Percentiles rank a stretch among this genome's conserved stretches.
These are phyloP conservation scores for Epichloe coenophiala DNA, from an alignment of 2,329 filamentous ascomycete species.

Conservation along the genomic window DNA sequence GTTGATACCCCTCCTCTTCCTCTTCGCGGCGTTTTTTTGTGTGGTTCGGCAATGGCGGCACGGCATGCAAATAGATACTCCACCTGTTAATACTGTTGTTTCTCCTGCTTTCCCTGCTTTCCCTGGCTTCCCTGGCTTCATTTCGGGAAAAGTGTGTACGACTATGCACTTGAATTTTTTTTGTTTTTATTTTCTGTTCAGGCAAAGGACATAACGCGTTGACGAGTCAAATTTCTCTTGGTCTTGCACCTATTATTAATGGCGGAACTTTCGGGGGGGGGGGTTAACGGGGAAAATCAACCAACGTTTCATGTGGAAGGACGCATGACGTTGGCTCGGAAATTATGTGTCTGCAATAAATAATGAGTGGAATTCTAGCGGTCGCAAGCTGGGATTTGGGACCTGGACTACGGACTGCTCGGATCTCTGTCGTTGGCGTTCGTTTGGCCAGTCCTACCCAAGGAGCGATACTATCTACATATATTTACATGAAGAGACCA, in stretches of 20 bases:
- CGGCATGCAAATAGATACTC: slow-evolving; percentile 3
- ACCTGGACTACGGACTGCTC: too few relatives aligned
- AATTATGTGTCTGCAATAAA: background rate
- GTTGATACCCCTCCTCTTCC: background rate
- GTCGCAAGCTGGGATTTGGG: background rate
- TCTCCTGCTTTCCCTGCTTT: background rate
- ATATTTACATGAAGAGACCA: too few relatives aligned
- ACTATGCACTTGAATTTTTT: background rate
- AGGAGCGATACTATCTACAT: too few relatives aligned
- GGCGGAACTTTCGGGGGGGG: background rate
- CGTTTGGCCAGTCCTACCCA: too few relatives aligned
- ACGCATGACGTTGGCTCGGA: background rate
- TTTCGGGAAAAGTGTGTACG: slow-evolving; percentile 1
- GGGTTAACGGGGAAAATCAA: background rate
- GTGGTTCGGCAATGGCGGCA: background rate
- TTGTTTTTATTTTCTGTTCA: background rate
- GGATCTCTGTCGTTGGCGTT: too few relatives aligned
- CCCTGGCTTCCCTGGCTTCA: background rate
- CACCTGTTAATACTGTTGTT: background rate
- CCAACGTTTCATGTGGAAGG: background rate
- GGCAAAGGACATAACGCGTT: background rate
- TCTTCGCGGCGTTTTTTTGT: background rate
- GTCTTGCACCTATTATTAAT: background rate
- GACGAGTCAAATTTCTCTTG: slow-evolving; percentile 2
- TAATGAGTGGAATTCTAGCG: background rate